Percentiles rank a stretch among this genome's conserved stretches.
phyloP scores from a whole-genome alignment of 306 rosid species.

The Cucurbita maxima region DNA sequence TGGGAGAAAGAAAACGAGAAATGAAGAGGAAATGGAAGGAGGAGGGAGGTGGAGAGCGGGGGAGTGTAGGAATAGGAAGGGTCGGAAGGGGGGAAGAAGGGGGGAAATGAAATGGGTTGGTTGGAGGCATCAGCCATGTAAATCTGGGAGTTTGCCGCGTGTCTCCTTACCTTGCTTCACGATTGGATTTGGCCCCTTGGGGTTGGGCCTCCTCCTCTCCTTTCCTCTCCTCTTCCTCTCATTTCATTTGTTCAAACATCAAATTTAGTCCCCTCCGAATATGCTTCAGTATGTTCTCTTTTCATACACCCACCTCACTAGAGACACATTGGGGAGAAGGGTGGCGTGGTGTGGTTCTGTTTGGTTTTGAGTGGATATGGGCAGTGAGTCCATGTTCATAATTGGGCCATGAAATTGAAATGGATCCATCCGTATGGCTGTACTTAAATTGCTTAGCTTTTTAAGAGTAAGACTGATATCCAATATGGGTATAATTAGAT shows the following conservation, averaged over 20 bases:
- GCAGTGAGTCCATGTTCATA: neutral
- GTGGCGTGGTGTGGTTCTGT: neutral
- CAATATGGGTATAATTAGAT: neutral
- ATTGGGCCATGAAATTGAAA: neutral
- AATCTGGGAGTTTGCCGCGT: slow-evolving; percentile 6
- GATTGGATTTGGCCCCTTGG: neutral
- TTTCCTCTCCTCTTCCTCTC: neutral
- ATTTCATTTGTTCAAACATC: too few species aligned
- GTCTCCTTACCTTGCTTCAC: neutral
- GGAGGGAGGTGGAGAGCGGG: neutral
- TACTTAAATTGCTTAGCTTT: too few species aligned
- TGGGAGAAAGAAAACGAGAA: neutral
- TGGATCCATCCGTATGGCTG: neutral
- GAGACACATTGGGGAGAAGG: neutral
- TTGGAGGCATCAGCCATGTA: neutral
- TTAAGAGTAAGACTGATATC: too few species aligned
- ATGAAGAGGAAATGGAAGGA: neutral
- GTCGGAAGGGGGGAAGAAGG: neutral
- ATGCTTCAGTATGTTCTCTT: too few species aligned
- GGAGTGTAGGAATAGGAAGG: neutral
- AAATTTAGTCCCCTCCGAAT: too few species aligned
- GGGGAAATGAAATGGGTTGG: too few species aligned
- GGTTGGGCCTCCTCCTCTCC: neutral
- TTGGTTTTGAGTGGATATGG: neutral
- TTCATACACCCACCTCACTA: neutral